These are phyloP conservation scores for Straminergon stramineum DNA, from an alignment of 225 moss, liverwort and hornwort genomes.

Conservation along the genomic window DNA sequence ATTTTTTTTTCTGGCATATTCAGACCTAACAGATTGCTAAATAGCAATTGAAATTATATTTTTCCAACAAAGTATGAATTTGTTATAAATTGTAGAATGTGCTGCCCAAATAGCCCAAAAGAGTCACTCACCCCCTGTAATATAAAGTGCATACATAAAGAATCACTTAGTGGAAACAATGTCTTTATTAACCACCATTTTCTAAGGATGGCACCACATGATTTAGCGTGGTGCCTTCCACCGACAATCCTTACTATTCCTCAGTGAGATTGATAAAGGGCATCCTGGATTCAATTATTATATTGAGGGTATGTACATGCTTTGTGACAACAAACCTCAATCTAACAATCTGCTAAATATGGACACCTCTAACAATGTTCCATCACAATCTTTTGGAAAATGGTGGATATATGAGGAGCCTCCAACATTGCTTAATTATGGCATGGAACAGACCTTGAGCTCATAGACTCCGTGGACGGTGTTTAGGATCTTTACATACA, in stretches of 20 bases:
- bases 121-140: neutral
- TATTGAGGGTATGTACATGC: accelerated
- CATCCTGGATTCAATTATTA: neutral
- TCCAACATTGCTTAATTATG: neutral
- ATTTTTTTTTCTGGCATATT: too few relatives aligned
- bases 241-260: neutral
- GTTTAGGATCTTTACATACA: neutral
- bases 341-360: neutral
- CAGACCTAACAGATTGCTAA: accelerated
- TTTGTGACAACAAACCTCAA: neutral
- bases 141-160: neutral
- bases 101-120: neutral
- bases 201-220: accelerated
- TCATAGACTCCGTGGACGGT: neutral
- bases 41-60: neutral
- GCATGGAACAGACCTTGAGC: accelerated
- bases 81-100: neutral
- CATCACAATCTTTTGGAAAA: accelerated
- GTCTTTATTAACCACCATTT: neutral
- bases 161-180: neutral
- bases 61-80: neutral
- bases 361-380: neutral
- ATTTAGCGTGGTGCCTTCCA: neutral
- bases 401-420: neutral
- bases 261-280: neutral